Evolutionary conservation across 495 filamentous ascomycete species (phyloP).

Genomic region (Entonaema liquescens): DNA sequence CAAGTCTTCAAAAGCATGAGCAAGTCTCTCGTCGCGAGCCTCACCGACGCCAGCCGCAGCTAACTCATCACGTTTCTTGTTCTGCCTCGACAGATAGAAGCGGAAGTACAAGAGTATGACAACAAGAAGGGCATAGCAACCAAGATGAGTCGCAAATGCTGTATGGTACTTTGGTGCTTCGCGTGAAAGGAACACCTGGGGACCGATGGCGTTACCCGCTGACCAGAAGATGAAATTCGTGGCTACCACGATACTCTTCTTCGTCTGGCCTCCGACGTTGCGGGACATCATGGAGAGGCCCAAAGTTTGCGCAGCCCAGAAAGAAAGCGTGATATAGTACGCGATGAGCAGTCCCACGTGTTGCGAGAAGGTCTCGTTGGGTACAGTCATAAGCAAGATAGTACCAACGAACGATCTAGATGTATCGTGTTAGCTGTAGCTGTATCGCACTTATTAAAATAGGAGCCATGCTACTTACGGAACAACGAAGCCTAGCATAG

Average conservation of each 20-base stretch:
- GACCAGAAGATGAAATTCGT: conserved; percentile 62
- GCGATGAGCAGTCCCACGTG: conserved; percentile 63
- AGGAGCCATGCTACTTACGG: conserved; percentile 57
- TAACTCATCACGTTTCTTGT: conserved; percentile 57
- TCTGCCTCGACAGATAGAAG: conserved; percentile 56
- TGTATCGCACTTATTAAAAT: conserved; percentile 36
- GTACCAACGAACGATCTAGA: conserved; percentile 63
- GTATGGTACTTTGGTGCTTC: conserved; percentile 62
- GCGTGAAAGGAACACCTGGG: conserved; percentile 62
- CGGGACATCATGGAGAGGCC: conserved; percentile 60
- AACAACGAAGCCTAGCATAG: conserved; percentile 70
- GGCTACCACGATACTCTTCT: conserved; percentile 59
- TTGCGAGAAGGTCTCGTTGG: conserved; percentile 52
- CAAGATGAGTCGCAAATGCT: conserved; percentile 64
- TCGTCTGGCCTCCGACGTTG: conserved; percentile 65
- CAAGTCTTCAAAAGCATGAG: conserved; percentile 66
- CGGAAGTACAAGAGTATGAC: conserved; percentile 57
- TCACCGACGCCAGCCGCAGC: conserved; percentile 53
- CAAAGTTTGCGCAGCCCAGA: conserved; percentile 66
- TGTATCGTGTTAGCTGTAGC: neutral
- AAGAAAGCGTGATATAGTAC: conserved; percentile 65
- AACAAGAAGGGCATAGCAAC: conserved; percentile 60
- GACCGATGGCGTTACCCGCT: conserved; percentile 60
- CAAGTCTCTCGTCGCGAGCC: conserved; percentile 51
- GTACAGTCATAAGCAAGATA: conserved; percentile 63